Evolutionary conservation across 1,139 yeast species (phyloP).

Genomic region (Debaryomyces sp.): DNA sequence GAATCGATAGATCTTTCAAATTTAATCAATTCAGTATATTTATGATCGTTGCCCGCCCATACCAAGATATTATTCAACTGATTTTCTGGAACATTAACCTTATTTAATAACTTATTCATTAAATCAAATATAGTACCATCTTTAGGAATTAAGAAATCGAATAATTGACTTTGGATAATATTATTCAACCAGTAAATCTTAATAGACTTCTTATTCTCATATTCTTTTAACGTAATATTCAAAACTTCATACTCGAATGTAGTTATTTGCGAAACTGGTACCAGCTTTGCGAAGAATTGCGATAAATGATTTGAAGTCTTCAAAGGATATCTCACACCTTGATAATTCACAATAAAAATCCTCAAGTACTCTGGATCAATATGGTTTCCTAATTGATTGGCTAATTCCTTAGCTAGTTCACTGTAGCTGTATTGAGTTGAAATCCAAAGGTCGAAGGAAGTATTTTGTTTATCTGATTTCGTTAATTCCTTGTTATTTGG

Average conservation of each 20-base stretch:
- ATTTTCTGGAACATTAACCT: conserved; percentile 54
- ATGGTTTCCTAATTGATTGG: conserved; percentile 42
- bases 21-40: conserved; percentile 38
- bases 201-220: conserved; percentile 73
- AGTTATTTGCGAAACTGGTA: conserved; percentile 47
- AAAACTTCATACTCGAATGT: conserved; percentile 75
- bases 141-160: conserved; percentile 70
- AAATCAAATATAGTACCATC: conserved; percentile 60
- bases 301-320: conserved; percentile 45
- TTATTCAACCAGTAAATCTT: conserved; percentile 65
- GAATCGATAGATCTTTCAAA: conserved; percentile 41
- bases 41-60: conserved; percentile 56
- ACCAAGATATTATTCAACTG: conserved; percentile 56
- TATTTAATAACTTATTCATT: conserved; percentile 55
- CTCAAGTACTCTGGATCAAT: conserved; percentile 68
- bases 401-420: conserved; percentile 63
- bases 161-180: conserved; percentile 64
- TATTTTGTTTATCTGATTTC: conserved; percentile 19
- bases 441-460: conserved; percentile 67
- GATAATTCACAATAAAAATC: conserved; percentile 58
- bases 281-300: conserved; percentile 51
- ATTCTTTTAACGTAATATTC: conserved; percentile 71
- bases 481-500: conserved; percentile 16
- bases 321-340: conserved; percentile 56
- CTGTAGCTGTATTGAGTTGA: conserved; percentile 61